Evolutionary conservation across 305 asterid species (phyloP).

Genomic region (Plantago coronopus): DNA sequence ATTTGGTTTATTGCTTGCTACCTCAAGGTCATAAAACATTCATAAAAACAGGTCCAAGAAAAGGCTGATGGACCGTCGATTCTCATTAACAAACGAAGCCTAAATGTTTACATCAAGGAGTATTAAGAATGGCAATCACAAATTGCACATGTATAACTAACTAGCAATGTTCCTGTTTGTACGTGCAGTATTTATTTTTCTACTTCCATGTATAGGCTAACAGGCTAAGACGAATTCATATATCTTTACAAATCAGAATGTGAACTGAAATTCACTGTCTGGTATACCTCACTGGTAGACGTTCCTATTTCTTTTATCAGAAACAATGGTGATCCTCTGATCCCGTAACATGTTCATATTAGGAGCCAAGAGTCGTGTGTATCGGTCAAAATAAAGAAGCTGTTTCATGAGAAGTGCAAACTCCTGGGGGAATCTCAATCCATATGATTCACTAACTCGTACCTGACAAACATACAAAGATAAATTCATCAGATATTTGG

Average conservation of each 20-base stretch:
- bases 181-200: slow-evolving; percentile 20
- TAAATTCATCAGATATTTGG: slow-evolving; percentile 14
- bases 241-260: neutral
- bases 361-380: slow-evolving; percentile 88
- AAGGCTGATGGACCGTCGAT: no score
- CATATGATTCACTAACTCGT: slow-evolving; percentile 92
- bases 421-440: slow-evolving; percentile 91
- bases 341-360: slow-evolving; percentile 90
- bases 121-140: neutral
- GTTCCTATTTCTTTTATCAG: slow-evolving; percentile 42
- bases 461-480: slow-evolving; percentile 40
- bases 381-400: slow-evolving; percentile 90
- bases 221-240: neutral
- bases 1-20: no score
- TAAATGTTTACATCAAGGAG: no score
- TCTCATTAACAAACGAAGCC: no score
- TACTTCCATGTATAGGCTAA: slow-evolving; percentile 10
- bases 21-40: no score
- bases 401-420: slow-evolving; percentile 96
- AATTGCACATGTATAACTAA: neutral
- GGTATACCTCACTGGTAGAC: slow-evolving; percentile 30
- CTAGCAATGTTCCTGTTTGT: neutral
- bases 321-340: slow-evolving; percentile 70
- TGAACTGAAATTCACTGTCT: neutral
- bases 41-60: no score